A percentile compares a stretch with the other conserved stretches of the same genome.
These are phyloP conservation scores for Penicillium polonicum DNA, from an alignment of 2,329 filamentous ascomycete genomes.

Conservation along the genomic window DNA sequence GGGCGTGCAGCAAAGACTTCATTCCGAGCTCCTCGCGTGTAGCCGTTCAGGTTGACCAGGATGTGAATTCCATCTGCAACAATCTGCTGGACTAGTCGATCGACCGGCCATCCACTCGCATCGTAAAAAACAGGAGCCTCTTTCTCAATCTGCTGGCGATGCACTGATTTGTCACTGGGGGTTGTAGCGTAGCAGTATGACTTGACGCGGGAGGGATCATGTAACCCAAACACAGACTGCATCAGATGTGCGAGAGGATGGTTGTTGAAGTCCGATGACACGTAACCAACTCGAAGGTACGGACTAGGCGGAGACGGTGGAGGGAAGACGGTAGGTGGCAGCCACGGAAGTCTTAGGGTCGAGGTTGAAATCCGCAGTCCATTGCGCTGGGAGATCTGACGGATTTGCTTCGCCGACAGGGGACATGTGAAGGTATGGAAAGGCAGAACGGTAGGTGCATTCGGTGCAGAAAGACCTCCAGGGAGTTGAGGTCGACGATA, in stretches of 20 bases:
- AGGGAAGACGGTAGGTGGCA: conserved; percentile 75
- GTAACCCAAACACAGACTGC: conserved; percentile 97
- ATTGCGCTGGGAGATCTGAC: conserved; percentile 92
- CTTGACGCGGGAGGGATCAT: conserved; percentile 69
- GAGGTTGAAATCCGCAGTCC: conserved; percentile 89
- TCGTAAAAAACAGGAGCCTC: conserved; percentile 91
- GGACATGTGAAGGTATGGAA: conserved; percentile 98
- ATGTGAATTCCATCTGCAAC: conserved; percentile 87
- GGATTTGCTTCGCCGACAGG: conserved; percentile 84
- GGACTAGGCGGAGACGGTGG: conserved; percentile 80
- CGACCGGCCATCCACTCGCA: conserved; percentile 80
- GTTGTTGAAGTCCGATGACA: conserved; percentile 98
- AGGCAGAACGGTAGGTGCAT: conserved; percentile 88
- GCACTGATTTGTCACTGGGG: conserved; percentile 79
- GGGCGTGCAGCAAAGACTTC: conserved; percentile 95
- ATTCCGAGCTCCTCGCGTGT: conserved; percentile 93
- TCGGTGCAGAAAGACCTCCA: conserved; percentile 69
- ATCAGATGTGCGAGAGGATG: conserved; percentile 95
- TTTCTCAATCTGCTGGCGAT: conserved; percentile 87
- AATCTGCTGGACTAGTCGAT: conserved; percentile 82
- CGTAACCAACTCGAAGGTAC: conserved; percentile 87
- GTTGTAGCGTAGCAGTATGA: conserved; percentile 97
- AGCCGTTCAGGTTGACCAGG: conserved; percentile 95
- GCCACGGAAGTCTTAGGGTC: conserved; percentile 82
- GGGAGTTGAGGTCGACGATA: conserved; percentile 77